A percentile compares a stretch with the other conserved stretches of the same genome.
These are phyloP conservation scores for Myriosclerotinia curreyana DNA, from an alignment of 2,329 filamentous ascomycete genomes.

Conservation along the genomic window DNA sequence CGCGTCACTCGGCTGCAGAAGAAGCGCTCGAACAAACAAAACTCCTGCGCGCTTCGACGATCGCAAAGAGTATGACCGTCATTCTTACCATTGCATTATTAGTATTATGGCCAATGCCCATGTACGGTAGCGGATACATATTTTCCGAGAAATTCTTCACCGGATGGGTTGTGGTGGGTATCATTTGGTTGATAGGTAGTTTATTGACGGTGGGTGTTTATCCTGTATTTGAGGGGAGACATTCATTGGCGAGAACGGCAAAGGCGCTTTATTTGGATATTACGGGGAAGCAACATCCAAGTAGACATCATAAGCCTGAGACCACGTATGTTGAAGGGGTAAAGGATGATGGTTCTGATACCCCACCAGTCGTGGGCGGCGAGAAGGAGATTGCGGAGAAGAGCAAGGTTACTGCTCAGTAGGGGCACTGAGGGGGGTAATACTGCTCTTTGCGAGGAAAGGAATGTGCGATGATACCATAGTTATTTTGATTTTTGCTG, in stretches of 20 bases:
- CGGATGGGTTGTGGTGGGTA: constrained; percentile 73
- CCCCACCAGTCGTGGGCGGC: constrained; percentile 24
- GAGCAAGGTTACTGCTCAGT: constrained; percentile 1
- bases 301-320: constrained; percentile 30
- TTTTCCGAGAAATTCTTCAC: constrained; percentile 82
- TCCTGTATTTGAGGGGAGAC: constrained; percentile 75
- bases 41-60: constrained; percentile 52
- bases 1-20: constrained; percentile 40
- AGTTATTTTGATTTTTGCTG: background rate
- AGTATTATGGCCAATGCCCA: constrained; percentile 86
- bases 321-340: constrained; percentile 34
- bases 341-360: constrained; percentile 32
- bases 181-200: constrained; percentile 76
- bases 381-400: constrained; percentile 29
- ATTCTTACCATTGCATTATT: constrained; percentile 68
- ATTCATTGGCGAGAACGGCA: constrained; percentile 60
- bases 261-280: constrained; percentile 62
- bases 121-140: constrained; percentile 80
- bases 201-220: constrained; percentile 73
- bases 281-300: constrained; percentile 43
- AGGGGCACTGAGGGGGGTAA: background rate
- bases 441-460: background rate
- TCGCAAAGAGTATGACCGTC: constrained; percentile 51
- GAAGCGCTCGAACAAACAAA: constrained; percentile 45
- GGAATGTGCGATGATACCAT: constrained; percentile 4